phyloP scores from a whole-genome alignment of 768 basidiomycete species.

The Sporobolomyces pararoseus region DNA sequence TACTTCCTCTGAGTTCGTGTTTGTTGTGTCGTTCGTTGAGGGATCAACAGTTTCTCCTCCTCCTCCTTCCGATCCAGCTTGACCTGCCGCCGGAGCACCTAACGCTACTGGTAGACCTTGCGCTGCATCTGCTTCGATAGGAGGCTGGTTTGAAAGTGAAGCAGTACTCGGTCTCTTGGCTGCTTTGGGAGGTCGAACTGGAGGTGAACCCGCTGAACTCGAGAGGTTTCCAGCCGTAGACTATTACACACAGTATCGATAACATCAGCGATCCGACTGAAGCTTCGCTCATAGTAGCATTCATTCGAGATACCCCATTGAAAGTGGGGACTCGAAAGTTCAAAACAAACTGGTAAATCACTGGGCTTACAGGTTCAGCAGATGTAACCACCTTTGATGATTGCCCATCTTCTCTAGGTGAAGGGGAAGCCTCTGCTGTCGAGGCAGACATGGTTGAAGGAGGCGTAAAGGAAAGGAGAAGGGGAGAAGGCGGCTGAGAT shows the following conservation, averaged over 20 bases:
- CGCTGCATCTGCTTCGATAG: background rate
- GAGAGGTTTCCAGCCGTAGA: too few relatives aligned
- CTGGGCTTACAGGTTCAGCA: conserved; percentile 2
- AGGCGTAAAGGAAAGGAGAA: background rate
- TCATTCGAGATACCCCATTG: too few relatives aligned
- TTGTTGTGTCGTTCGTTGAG: too few relatives aligned
- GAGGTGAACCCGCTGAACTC: too few relatives aligned
- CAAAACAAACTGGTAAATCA: too few relatives aligned
- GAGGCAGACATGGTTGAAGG: background rate
- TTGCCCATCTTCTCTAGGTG: background rate
- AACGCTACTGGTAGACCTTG: conserved; percentile 1
- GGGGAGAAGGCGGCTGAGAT: too few relatives aligned
- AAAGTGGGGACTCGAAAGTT: background rate
- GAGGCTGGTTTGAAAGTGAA: background rate
- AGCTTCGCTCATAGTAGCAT: too few relatives aligned
- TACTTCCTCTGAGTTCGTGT: conserved; percentile 13
- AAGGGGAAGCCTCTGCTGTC: background rate
- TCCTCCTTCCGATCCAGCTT: background rate
- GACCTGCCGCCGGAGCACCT: too few relatives aligned
- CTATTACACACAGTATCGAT: too few relatives aligned
- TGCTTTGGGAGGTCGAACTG: conserved; percentile 27
- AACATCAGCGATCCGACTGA: too few relatives aligned
- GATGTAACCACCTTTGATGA: background rate
- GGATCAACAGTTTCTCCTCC: background rate
- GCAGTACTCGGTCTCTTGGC: conserved; percentile 21